Conservation (phyloP, 2,329 filamentous ascomycete species). For the Talaromyces sp. region DNA sequence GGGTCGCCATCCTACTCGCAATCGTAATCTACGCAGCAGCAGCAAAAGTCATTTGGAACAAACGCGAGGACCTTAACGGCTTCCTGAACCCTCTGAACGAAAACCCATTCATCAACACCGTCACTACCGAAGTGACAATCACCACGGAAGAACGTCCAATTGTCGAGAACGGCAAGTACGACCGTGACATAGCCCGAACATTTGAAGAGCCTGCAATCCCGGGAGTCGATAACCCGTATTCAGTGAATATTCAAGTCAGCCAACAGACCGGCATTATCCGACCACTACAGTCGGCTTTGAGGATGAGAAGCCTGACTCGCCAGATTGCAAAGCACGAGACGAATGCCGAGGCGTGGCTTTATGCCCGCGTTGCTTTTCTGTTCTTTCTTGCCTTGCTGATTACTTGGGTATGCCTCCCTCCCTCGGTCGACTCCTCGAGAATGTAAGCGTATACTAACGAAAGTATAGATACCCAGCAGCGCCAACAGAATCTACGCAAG, state of each 20-base stretch:
- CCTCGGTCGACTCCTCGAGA: background rate
- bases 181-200: background rate
- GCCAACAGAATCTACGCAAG: constrained; percentile 71
- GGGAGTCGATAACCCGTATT: constrained; percentile 13
- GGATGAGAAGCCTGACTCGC: constrained; percentile 19
- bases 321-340: constrained; percentile 25
- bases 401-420: constrained; percentile 30
- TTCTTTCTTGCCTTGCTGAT: constrained; percentile 36
- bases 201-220: background rate
- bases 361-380: constrained; percentile 31
- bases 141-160: constrained; percentile 23
- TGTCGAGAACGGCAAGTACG: constrained; percentile 1
- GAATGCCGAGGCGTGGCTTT: constrained; percentile 33
- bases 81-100: constrained; percentile 23
- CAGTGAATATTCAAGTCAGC: constrained; percentile 35
- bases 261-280: constrained; percentile 35
- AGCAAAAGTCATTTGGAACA: constrained; percentile 20
- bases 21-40: constrained; percentile 20
- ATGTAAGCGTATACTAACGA: background rate
- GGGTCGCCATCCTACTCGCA: constrained; percentile 28
- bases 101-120: constrained; percentile 19
- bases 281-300: constrained; percentile 41
- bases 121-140: constrained; percentile 21
- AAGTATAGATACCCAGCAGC: constrained; percentile 58
- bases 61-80: constrained; percentile 20